These are phyloP conservation scores for Boletellus sp. DNA, from an alignment of 1,284 basidiomycete genomes.

Conservation along the genomic window DNA sequence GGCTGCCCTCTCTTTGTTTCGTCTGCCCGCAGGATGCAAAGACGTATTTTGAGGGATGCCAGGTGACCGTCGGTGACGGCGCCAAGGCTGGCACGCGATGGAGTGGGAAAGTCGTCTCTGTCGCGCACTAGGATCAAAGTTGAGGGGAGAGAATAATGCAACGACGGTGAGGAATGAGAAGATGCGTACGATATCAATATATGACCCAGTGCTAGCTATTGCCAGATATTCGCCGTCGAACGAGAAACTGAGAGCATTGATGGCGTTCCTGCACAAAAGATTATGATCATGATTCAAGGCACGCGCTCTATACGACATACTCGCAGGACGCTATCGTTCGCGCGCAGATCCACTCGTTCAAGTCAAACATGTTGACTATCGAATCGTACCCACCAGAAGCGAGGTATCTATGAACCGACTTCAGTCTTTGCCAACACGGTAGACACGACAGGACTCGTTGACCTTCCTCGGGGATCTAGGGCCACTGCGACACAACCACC, in stretches of 20 bases:
- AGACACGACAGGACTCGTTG: slow-evolving; percentile 5
- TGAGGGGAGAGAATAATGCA: background rate
- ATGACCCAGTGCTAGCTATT: slow-evolving; percentile 64
- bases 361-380: slow-evolving; percentile 75
- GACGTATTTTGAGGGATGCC: slow-evolving; percentile 76
- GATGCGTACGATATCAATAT: slow-evolving; percentile 67
- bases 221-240: slow-evolving; percentile 78
- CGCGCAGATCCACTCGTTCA: slow-evolving; percentile 72
- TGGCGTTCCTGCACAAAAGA: slow-evolving; percentile 48
- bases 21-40: slow-evolving; percentile 77
- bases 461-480: slow-evolving; percentile 71
- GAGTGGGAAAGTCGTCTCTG: slow-evolving; percentile 65
- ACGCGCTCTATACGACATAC: slow-evolving; percentile 41
- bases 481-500: slow-evolving; percentile 72
- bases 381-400: slow-evolving; percentile 76
- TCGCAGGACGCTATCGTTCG: slow-evolving; percentile 75
- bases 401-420: slow-evolving; percentile 50
- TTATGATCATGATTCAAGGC: background rate
- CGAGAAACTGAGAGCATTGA: slow-evolving; percentile 76
- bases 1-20: slow-evolving; percentile 55
- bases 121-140: slow-evolving; percentile 52
- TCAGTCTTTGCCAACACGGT: background rate
- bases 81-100: slow-evolving; percentile 67
- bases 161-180: background rate
- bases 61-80: slow-evolving; percentile 64